Base-by-base conservation (phyloP, 495 filamentous ascomycete genomes). In the Aspergillus cristatus region DNA sequence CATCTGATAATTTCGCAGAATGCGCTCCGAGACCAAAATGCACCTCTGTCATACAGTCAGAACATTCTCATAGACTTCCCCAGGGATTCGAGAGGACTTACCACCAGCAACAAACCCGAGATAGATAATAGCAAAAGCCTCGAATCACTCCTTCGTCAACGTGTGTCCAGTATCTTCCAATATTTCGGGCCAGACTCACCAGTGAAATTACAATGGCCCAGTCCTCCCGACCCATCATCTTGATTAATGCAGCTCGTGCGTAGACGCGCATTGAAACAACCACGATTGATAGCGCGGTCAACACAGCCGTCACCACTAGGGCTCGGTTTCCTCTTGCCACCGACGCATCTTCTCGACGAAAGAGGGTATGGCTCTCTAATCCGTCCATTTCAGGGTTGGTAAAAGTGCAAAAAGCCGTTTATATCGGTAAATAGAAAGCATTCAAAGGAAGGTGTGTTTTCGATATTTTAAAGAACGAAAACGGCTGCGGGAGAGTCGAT, bases 141-240 rank as follows among this genome's bases (percentile, higher is more conserved):
- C 18, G 14, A 11, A 22, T 11, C 20, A 24, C 4, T 8, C 20
- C 8, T 24, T 24, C 20, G 8, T 24, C 20, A 4, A 24, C 20
- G 4, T 4, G 8, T 24, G 20, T 24, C 20, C 20, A 24, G 8
- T 24, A 8, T 24, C n/a, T n/a, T n/a, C n/a, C n/a, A n/a, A n/a
- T n/a, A n/a, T n/a, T n/a, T n/a, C 11, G 11, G 24, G 11, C 6
- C 28, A 30, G n/a, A 35, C 53, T 10, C 43, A 60, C 51, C 46
- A 63, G 18, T 26, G 62, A 53, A 10, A 42, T 25, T 6, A 62
- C 12, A 41, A 65, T 60, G 4, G 49, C 48, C 49, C 53, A 63
- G 37, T 65, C 62, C 39, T 65, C 62, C 18, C 52, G 57, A 14
- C 62, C 62, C 16, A 50, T 58, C 5, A 51, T 32, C 33, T 61